Base-by-base conservation (phyloP, 148 eudicot genomes). In the Rhododendron williamsianum region DNA sequence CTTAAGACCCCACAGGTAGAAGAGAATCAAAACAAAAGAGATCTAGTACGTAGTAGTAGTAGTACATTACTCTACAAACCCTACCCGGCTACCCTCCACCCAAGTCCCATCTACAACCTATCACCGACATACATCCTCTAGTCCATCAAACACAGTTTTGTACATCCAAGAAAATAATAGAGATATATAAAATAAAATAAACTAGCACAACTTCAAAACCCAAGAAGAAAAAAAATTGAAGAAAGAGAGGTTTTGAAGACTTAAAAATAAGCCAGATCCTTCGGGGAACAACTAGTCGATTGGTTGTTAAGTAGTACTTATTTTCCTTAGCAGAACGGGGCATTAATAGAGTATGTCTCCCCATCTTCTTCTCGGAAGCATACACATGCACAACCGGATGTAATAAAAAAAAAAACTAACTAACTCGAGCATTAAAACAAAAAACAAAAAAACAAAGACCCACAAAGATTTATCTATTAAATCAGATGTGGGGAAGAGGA, bases 351-450 rank as follows among this genome's bases (percentile, higher is more conserved):
- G 43, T 41, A 41, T 41, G 0, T 41, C 45, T 41, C 45, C 9
- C 10, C 48, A 6, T 48, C 18, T 48, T 77, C 11, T 82, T 79
- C 89, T 87, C 87, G 91, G 90, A 89, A 91, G 85, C 86, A 87
- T 76, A 86, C 89, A 87, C 92, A 91, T 89, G 91, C 91, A 91
- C n/a, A 54, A 58, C 7, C 5, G 46, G 16, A 16, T 54, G 41
- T 35, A 9, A 46, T 21, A 2, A 38, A 3, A 49, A 30, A 65
- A 65, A 65, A 48, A 72, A 48, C 33, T 52, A 33, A 54, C 15
- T 51, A 12, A 12, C 54, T 8, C 54, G 54, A 12, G 15, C 54
- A 12, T 11, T 12, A 84, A 81, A 18, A 51, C 48, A 51, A 33
- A 23, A 38, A 41, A 45, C 38, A 27, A 27, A 51, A 30, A 23